Evolutionary conservation across 75 land plant species (phyloP), one percentile per base, ranked within the genome.

Genomic region (Picea sitchensis): DNA sequence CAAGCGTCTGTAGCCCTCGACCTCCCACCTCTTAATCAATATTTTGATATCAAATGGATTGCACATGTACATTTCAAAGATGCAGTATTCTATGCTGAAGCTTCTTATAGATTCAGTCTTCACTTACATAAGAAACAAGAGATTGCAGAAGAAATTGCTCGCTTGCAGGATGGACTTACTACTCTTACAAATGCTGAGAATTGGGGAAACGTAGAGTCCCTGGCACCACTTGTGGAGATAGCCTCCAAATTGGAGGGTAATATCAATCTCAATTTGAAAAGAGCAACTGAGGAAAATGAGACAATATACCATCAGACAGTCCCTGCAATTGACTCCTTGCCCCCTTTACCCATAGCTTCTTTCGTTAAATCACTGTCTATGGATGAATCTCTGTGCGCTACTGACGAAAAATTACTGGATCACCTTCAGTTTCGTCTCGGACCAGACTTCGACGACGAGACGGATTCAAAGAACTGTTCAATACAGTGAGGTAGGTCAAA

Each of bases 41-140:
- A 98, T 76, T 93, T 98, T 83, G 99, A 98, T 75, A 86, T 89
- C 65, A 84, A 87, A 8, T 98, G 98, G 99, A 86, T 93, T 60
- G 83, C 99, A 18, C 99, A 95, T 84, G 96, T 98, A 15, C 96
- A 93, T 81, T 79, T 95, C 9, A 98, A 98, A 82, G 90, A 98
- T 14, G 93, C 98, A 15, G 85, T 90, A 59, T 98, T 92, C 82
- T 79, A 87, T 86, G 94, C 89, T 9, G 99, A 98, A 71, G 98
- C 99, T 59, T 92, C 89, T 73, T 98, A 93, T 77, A 87, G 98
- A 59, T 90, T 79, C 54, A 59, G 93, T 59, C 73, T 98, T 41
- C 94, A 95, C 36, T 82, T 98, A 3, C 99, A 98, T 81, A 91
- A 90, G 65, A 95, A 92, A 79, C 94, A 98, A 78, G 92, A 95